These are phyloP conservation scores for Mycena kentingensis DNA, from an alignment of 768 basidiomycete genomes.

Conservation along the genomic window DNA sequence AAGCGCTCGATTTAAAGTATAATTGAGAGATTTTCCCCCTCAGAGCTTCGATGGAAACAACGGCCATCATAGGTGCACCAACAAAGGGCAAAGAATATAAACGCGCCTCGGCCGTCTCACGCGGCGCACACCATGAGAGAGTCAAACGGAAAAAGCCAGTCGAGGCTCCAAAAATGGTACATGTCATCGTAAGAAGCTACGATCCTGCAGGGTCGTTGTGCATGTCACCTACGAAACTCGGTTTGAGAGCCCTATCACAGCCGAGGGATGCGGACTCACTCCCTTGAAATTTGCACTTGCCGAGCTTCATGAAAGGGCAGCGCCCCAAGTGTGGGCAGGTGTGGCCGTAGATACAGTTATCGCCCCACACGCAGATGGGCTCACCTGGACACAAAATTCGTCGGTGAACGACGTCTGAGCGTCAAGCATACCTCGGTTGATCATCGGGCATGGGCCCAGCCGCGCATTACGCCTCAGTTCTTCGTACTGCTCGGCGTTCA, in stretches of 20 bases:
- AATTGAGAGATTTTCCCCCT: too few species aligned
- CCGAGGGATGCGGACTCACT: slow-evolving; percentile 38
- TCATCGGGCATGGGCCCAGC: slow-evolving; percentile 61
- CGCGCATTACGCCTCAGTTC: slow-evolving; percentile 59
- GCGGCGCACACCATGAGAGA: slow-evolving; percentile 29
- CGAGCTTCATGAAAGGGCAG: slow-evolving; percentile 53
- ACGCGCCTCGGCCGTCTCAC: too few species aligned
- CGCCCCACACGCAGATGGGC: slow-evolving; percentile 58
- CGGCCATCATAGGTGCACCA: too few species aligned
- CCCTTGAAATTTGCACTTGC: slow-evolving; percentile 64
- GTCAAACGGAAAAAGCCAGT: slow-evolving; percentile 2
- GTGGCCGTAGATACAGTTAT: slow-evolving; percentile 58
- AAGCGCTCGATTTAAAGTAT: slow-evolving; percentile 41
- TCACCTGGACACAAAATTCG: slow-evolving; percentile 42
- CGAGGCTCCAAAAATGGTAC: not conserved
- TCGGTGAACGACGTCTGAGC: slow-evolving; percentile 1
- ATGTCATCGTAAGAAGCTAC: not conserved
- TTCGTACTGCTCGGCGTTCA: slow-evolving; percentile 53
- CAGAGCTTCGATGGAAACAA: too few species aligned
- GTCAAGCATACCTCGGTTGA: slow-evolving; percentile 53
- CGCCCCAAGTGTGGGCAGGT: slow-evolving; percentile 47
- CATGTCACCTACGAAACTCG: slow-evolving; percentile 39
- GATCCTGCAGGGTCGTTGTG: slow-evolving; percentile 30
- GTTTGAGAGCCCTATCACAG: slow-evolving; percentile 8
- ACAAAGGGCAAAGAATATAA: too few species aligned